These are phyloP conservation scores for Phytomonas sp. DNA, from an alignment of 208 protist species.

Conservation along the genomic window DNA sequence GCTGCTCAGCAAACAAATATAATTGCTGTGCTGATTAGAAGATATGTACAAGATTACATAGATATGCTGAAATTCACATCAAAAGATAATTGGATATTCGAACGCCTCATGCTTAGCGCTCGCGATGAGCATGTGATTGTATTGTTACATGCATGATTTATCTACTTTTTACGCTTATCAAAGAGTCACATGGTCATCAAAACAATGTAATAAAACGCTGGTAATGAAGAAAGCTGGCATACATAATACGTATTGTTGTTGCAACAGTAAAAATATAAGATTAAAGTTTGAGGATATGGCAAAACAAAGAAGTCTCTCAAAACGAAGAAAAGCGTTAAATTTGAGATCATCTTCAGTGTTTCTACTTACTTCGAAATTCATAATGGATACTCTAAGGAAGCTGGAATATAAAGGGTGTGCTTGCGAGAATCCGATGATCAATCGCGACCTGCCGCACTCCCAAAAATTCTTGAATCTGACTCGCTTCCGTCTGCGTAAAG, in stretches of 20 bases:
- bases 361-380: neutral
- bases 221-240: neutral
- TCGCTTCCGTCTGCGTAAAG: too few species aligned
- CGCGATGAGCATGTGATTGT: neutral
- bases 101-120: too few species aligned
- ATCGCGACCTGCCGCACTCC: too few species aligned
- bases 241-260: neutral
- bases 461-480: too few species aligned
- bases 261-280: neutral
- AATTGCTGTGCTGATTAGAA: too few species aligned
- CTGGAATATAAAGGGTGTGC: neutral
- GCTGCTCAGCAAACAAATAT: too few species aligned
- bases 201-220: conserved; percentile 1
- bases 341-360: neutral
- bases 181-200: conserved; percentile 8
- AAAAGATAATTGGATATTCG: too few species aligned
- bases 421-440: too few species aligned
- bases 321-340: neutral
- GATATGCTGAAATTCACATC: too few species aligned
- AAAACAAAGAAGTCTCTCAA: neutral
- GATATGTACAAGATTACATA: too few species aligned
- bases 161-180: neutral
- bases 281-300: neutral
- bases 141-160: neutral
- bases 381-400: neutral